Base-by-base conservation (phyloP, 164 flowering plant genomes). In the Protea cynaroides region DNA sequence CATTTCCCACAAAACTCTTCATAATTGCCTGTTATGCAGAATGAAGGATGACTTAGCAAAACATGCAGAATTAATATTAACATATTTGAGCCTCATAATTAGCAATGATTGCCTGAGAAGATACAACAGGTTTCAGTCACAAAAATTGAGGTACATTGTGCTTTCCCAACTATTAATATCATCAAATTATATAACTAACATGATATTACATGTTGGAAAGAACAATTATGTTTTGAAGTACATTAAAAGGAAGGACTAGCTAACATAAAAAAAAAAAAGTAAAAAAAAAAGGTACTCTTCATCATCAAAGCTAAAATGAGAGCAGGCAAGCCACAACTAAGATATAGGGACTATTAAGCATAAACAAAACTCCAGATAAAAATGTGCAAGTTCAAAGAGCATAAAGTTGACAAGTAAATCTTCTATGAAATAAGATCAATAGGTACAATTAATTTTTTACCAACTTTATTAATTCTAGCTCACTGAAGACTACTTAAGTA, bases 1-100 rank as follows among this genome's bases (percentile, higher is more conserved):
- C 83, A 56, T 71, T 25, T 18, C 75, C 80, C 40, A 69, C 72
- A 65, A 74, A 94, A 71, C 96, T 92, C 77, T 91, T 94, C 95
- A 94, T 85, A 37, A 94, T 62, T 43, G 99, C 99, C 99, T 94
- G 89, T 22, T 12, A 63, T n/a, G 43, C 61, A 23, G 19, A 34
- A 71, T 6, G 43, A 29, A 46, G 44, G 40, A 56, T 59, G 25
- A 68, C 47, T 18, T 15, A 8, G 21, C 52, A 25, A 38, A 40
- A 12, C 24, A 11, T 24, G 29, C 11, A 12, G 25, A 49, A 9
- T 9, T 54, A 15, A 15, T 49, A 49, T 49, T 18, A 1, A 18
- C 15, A 49, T 18, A 4, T 12, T 49, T 44, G 1, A 44, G 49
- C 3, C 2, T 15, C n/a, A 49, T 49, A 15, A 49, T 7, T 18